A percentile compares a stretch with the other conserved stretches of the same genome.
phyloP scores from a whole-genome alignment of 2,329 filamentous ascomycete species.

The Botrytis cinerea region DNA sequence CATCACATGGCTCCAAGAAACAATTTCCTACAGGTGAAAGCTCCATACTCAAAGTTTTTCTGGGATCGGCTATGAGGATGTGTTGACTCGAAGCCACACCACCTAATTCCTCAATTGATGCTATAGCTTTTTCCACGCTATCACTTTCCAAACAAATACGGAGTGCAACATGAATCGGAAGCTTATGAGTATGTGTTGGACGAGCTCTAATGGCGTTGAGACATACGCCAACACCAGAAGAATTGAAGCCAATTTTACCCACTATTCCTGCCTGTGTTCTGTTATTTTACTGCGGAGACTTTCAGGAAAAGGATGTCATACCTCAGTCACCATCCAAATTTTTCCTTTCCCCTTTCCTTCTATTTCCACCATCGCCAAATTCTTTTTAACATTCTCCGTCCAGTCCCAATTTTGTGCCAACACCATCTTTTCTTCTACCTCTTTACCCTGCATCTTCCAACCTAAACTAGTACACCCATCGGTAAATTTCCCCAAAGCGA shows the following conservation, averaged over 20 bases:
- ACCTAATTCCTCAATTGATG: slow-evolving; percentile 47
- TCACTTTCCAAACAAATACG: slow-evolving; percentile 52
- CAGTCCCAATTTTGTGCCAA: slow-evolving; percentile 39
- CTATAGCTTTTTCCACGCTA: slow-evolving; percentile 48
- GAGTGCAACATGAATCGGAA: slow-evolving; percentile 59
- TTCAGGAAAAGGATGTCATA: slow-evolving; percentile 7
- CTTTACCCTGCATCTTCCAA: slow-evolving; percentile 16
- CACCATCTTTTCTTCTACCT: slow-evolving; percentile 18
- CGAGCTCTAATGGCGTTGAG: slow-evolving; percentile 57
- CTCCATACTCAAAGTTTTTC: slow-evolving; percentile 47
- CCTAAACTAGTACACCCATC: slow-evolving; percentile 11
- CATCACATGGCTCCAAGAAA: slow-evolving; percentile 30
- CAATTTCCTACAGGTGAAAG: slow-evolving; percentile 43
- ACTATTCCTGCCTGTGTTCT: slow-evolving; percentile 35
- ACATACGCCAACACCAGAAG: slow-evolving; percentile 53
- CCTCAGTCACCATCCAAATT: slow-evolving; percentile 18
- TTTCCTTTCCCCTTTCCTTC: neutral
- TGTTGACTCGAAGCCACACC: slow-evolving; percentile 56
- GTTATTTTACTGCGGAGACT: slow-evolving; percentile 1
- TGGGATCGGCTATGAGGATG: slow-evolving; percentile 53
- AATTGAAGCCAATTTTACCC: slow-evolving; percentile 57
- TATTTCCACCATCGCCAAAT: slow-evolving; percentile 30
- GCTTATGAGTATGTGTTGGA: slow-evolving; percentile 48
- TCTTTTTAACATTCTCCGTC: slow-evolving; percentile 29
- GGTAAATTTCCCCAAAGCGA: neutral